A percentile compares a stretch with the other conserved stretches of the same genome.
These are phyloP conservation scores for Trichoderma asperelloides DNA, from an alignment of 495 filamentous ascomycete genomes.

Conservation along the genomic window DNA sequence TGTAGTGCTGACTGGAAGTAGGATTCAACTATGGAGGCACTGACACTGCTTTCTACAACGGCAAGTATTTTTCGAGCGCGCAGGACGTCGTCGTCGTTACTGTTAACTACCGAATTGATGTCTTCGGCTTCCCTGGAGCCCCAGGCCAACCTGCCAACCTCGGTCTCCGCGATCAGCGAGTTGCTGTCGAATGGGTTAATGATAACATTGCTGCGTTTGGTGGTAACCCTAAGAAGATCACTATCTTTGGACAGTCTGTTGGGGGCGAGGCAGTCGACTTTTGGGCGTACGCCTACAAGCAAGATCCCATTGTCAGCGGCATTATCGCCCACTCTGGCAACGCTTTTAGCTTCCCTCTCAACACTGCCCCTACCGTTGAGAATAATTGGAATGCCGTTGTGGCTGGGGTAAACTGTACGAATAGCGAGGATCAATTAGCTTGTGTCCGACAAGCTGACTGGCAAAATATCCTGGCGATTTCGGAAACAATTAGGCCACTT, in stretches of 20 bases:
- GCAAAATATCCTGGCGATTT: slow-evolving; percentile 11
- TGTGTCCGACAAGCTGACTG: background rate
- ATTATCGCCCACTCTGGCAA: slow-evolving; percentile 46
- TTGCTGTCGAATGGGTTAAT: slow-evolving; percentile 43
- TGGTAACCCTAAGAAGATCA: slow-evolving; percentile 43
- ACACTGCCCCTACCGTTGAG: slow-evolving; percentile 11
- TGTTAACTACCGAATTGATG: slow-evolving; percentile 56
- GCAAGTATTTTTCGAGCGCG: background rate
- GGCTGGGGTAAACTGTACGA: slow-evolving; percentile 8
- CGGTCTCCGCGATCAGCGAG: slow-evolving; percentile 47
- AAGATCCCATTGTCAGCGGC: slow-evolving; percentile 33
- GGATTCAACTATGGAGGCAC: background rate
- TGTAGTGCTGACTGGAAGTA: background rate
- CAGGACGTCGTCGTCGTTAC: slow-evolving; percentile 47
- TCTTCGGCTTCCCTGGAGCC: slow-evolving; percentile 47
- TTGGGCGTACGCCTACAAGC: slow-evolving; percentile 35
- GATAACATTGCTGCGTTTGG: slow-evolving; percentile 50
- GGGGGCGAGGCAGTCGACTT: slow-evolving; percentile 41
- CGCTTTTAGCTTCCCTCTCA: slow-evolving; percentile 23
- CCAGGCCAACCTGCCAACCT: slow-evolving; percentile 28
- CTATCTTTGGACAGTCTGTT: slow-evolving; percentile 44
- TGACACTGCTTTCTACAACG: slow-evolving; percentile 10
- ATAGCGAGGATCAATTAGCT: background rate
- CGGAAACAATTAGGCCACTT: slow-evolving; percentile 23
- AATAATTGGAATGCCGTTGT: background rate